phyloP scores from a whole-genome alignment of 805 yeast species.

The Metschnikowia proteae region DNA sequence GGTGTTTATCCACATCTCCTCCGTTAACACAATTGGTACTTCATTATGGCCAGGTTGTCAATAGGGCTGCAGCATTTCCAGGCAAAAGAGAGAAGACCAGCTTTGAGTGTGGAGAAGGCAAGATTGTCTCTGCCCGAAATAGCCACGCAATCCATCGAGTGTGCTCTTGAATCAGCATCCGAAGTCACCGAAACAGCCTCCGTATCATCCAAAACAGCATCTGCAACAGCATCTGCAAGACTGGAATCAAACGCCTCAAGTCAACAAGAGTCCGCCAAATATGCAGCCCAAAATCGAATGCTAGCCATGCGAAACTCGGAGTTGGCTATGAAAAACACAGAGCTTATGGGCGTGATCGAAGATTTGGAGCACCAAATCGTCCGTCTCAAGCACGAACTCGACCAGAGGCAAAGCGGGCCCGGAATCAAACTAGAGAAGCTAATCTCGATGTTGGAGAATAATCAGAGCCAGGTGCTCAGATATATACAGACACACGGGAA shows the following conservation, averaged over 20 bases:
- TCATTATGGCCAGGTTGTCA: conserved; percentile 16
- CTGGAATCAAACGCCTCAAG: background rate
- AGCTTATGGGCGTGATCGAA: conserved; percentile 49
- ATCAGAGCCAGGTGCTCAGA: conserved; percentile 1
- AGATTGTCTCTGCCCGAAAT: background rate
- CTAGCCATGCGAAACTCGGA: conserved; percentile 57
- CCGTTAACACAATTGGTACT: conserved; percentile 1
- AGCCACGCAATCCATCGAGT: background rate
- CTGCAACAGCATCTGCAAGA: background rate
- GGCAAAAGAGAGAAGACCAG: conserved; percentile 2
- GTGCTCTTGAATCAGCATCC: background rate
- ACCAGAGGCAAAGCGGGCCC: background rate
- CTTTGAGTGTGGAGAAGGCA: background rate
- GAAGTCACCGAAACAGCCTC: background rate
- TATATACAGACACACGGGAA: background rate
- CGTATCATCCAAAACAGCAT: background rate
- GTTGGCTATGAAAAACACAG: conserved; percentile 48
- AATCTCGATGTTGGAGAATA: background rate
- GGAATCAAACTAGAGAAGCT: background rate
- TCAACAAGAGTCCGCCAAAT: conserved; percentile 14
- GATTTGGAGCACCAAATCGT: conserved; percentile 50
- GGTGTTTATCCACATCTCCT: conserved; percentile 2
- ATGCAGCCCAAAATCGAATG: conserved; percentile 49
- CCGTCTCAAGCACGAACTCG: conserved; percentile 1
- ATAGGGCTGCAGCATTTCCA: conserved; percentile 14